A percentile compares a stretch with the other conserved stretches of the same genome.
Conservation (phyloP, 2,329 filamentous ascomycete species). For the Monilinia vaccinii-corymbosi region DNA sequence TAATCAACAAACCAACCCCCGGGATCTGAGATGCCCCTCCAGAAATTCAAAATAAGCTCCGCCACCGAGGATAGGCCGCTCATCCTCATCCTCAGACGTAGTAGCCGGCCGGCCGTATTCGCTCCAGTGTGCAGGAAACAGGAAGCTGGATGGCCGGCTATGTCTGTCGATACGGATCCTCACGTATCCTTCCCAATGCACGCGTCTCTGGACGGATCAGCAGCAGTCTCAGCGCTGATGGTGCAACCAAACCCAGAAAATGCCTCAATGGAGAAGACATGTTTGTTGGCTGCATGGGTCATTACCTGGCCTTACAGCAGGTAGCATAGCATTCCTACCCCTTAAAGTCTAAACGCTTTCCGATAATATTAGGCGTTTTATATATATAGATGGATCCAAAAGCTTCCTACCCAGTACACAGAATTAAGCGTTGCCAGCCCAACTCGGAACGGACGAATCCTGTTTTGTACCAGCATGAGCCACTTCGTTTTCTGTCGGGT, state of each 20-base stretch:
- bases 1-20: not conserved
- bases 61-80: slow-evolving; percentile 2
- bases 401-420: too few species aligned
- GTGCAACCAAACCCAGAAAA: not conserved
- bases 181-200: not conserved
- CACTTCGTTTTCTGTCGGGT: too few species aligned
- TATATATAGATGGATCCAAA: too few species aligned
- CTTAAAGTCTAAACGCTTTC: not conserved
- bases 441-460: not conserved
- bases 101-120: too few species aligned
- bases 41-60: not conserved
- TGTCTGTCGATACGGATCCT: too few species aligned
- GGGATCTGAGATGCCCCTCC: too few species aligned
- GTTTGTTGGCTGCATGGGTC: not conserved
- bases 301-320: not conserved
- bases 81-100: not conserved
- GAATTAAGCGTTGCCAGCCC: too few species aligned
- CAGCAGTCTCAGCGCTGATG: not conserved
- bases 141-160: too few species aligned
- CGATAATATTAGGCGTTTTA: too few species aligned
- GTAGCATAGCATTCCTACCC: not conserved
- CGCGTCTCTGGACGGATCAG: not conserved
- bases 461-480: too few species aligned
- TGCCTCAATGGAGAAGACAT: not conserved
- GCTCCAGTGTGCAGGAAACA: not conserved